Evolutionary conservation across 257 asterid genomes (phyloP).

Genomic region (Ocimum tenuiflorum): DNA sequence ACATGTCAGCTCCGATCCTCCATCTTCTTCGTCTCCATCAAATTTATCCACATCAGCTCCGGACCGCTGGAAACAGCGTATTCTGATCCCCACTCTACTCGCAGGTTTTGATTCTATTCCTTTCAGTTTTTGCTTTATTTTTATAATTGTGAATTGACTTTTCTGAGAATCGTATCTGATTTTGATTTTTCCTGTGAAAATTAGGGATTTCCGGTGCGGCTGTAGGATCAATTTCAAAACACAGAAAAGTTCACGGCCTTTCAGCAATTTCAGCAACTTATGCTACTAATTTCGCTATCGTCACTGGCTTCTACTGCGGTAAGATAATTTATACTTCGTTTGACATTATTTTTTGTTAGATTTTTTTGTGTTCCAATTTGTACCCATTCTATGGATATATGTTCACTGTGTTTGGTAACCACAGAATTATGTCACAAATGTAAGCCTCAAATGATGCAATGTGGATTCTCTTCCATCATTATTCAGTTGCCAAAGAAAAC

Average conservation of each 20-base stretch:
- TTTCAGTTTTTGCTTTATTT: neutral
- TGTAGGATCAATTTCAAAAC: constrained; percentile 66
- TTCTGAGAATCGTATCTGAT: neutral
- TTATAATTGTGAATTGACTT: neutral
- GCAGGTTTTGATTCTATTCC: constrained; percentile 41
- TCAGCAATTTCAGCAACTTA: constrained; percentile 55
- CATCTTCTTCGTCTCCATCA: constrained; percentile 34
- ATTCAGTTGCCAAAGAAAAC: neutral
- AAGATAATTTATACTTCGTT: neutral
- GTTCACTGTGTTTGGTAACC: neutral
- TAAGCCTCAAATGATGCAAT: neutral
- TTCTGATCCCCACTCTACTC: constrained; percentile 64
- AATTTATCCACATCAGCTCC: constrained; percentile 17
- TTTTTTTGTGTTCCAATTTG: neutral
- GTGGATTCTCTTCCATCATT: neutral
- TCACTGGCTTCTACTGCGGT: constrained; percentile 90
- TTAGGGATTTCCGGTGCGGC: constrained; percentile 83
- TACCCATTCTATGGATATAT: neutral
- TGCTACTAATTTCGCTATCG: constrained; percentile 80
- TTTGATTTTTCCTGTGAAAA: neutral
- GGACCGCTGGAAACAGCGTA: constrained; percentile 52
- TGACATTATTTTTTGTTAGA: neutral
- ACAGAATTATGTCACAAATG: neutral
- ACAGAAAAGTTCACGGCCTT: constrained; percentile 56
- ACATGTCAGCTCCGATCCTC: constrained; percentile 13